Evolutionary conservation across 306 rosid genomes (phyloP), one percentile per base, ranked within the genome.

Genomic region (Vigna trinervia): DNA sequence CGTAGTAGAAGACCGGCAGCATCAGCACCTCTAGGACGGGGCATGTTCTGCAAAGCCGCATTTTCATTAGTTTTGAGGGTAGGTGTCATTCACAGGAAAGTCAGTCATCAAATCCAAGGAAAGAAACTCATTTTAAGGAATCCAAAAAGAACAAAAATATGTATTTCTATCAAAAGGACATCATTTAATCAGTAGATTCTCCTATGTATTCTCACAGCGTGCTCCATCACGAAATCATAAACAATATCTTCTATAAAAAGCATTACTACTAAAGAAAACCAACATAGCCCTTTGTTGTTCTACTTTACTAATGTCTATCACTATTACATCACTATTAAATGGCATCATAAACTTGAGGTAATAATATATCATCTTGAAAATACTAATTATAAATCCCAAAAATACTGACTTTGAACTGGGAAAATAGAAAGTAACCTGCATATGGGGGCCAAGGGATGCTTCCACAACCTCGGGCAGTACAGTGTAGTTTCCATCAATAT

Each of bases 21-120:
- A 86, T 92, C 97, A 36, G 97, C 93, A 79, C 93, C 96, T 90
- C 96, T 88, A 76, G 97, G 96, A 78, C 96, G 92, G 61, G 98
- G 97, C 97, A 95, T 95, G 84, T 92, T 86, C 98, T 92, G 84
- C 51, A 58, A 17, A 76, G 43, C 53, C 71, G 26, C 58, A 69
- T 75, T 69, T 26, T 50, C 63, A 61, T 69, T 81, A 61, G n/a
- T 78, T 77, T 38, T 4, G 39, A 71, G 38, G 72, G 43, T 20
- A 19, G 32, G 36, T 39, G 23, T 13, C 26, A 66, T 22, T 72
- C 72, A 56, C 57, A 41, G 54, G 50, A 76, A 47, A 51, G 39
- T 11, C 26, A 22, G 78, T 17, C 59, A 54, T 41, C 34, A 51
- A 28, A 52, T 17, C 53, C 60, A 74, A 66, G 41, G 23, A 69